Evolutionary conservation across 2,329 filamentous ascomycete species (phyloP), one percentile per base, ranked within the genome.

Genomic region (Sporothrix inflata): DNA sequence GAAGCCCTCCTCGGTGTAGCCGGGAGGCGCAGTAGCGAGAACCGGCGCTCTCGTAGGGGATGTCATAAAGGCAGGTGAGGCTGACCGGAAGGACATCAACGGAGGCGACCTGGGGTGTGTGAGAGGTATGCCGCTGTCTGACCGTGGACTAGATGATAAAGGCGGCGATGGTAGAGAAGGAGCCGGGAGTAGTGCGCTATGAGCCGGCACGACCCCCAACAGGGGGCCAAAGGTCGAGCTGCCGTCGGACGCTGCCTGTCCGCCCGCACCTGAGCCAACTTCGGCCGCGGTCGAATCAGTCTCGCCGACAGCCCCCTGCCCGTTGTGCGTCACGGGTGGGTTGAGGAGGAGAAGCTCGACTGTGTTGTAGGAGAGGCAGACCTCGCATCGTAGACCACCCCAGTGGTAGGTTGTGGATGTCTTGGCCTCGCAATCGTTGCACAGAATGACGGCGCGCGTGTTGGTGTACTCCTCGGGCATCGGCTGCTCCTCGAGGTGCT

Each of bases 351-450:
- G 87, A 34, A 91, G 80, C 77, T 92, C 88, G 19, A 87, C 88
- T 0, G 90, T 92, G 77, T 92, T 92, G 77, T 91, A 92, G 3
- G 90, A 92, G 55, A 85, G 83, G 78, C 90, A 92, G 47, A 91
- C 88, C 16, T 86, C 90, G 79, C 96, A 99, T 81, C 97, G 97
- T 61, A 97, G 85, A 0, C 96, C 96, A 4, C 98, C 85, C 94
- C 96, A 99, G 81, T 99, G 96, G 79, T 97, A 99, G 40, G 88
- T 87, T 27, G 96, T 94, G 27, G 92, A 92, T 74, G 92, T 94
- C 79, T 94, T 94, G 14, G 92, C 92, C 61, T 91, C 93, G 82
- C 96, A 99, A 82, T 99, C 96, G 79, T 99, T 98, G 82, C 96
- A 99, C 74, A 94, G 89, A 67, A 98, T 89, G 75, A 94, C 88